Conservation (phyloP, 306 rosid species). For the Trichosanthes cucumerina region DNA sequence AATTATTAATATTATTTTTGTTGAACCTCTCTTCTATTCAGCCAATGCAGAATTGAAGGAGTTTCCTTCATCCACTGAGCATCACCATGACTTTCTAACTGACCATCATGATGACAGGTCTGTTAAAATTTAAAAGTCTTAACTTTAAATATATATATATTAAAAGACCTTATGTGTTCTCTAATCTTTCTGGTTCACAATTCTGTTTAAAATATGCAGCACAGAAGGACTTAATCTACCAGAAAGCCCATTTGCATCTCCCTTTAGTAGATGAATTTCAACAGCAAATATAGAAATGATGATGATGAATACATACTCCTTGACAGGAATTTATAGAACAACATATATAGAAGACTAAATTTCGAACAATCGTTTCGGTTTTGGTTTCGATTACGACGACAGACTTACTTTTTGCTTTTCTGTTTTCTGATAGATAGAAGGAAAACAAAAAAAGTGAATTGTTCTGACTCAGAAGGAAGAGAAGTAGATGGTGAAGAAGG, state of each 20-base stretch:
- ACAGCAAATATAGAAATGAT: conserved; percentile 14
- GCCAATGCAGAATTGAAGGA: conserved; percentile 16
- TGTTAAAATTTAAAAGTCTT: background rate
- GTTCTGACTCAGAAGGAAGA: background rate
- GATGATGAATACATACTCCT: background rate
- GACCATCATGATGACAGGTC: background rate
- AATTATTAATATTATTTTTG: too few species aligned
- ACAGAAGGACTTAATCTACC: conserved; percentile 33
- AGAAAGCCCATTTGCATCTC: conserved; percentile 35
- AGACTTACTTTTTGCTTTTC: background rate
- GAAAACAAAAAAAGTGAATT: background rate
- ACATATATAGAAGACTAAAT: conserved; percentile 15
- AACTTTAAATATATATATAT: background rate
- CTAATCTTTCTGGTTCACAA: background rate
- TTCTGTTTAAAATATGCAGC: conserved; percentile 1
- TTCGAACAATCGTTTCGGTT: conserved; percentile 12
- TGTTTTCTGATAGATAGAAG: background rate
- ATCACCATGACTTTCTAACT: conserved; percentile 14
- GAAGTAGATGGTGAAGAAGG: background rate
- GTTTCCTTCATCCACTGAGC: conserved; percentile 21
- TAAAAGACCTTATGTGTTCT: background rate
- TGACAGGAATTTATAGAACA: conserved; percentile 12
- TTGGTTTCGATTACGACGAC: too few species aligned
- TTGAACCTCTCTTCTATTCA: background rate
- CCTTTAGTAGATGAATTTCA: conserved; percentile 22